Percentiles rank a stretch among this genome's conserved stretches.
Conservation (phyloP, 306 rosid genomes). For the Gastrolobium villosum region DNA sequence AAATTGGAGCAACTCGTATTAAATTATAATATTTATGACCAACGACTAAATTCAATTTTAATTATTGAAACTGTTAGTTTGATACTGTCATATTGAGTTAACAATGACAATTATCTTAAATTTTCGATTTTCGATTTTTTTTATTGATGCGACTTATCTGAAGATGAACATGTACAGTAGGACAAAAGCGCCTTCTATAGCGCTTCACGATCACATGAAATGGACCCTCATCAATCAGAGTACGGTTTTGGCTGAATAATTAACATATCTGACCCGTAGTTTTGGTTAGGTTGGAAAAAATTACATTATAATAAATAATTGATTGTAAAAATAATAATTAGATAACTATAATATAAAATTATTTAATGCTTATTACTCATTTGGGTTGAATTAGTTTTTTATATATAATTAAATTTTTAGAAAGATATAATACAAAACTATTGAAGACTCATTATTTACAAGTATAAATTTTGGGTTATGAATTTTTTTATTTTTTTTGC, state of each 20-base stretch:
- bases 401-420: no score
- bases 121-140: background rate
- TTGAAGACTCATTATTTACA: no score
- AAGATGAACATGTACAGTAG: background rate
- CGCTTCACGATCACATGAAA: background rate
- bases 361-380: no score
- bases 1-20: background rate
- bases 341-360: no score
- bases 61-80: background rate
- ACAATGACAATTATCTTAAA: background rate
- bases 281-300: background rate
- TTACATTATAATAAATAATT: background rate
- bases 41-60: background rate
- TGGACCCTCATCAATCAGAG: background rate
- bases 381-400: no score
- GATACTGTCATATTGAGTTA: background rate
- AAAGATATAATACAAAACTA: no score
- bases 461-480: no score
- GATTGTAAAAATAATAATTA: no score
- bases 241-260: background rate
- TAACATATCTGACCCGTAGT: background rate
- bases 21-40: constrained; percentile 2
- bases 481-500: no score
- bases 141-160: background rate
- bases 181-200: background rate